phyloP scores from a whole-genome alignment of 345 rosid genomes.

The Eutrema heterophyllum region DNA sequence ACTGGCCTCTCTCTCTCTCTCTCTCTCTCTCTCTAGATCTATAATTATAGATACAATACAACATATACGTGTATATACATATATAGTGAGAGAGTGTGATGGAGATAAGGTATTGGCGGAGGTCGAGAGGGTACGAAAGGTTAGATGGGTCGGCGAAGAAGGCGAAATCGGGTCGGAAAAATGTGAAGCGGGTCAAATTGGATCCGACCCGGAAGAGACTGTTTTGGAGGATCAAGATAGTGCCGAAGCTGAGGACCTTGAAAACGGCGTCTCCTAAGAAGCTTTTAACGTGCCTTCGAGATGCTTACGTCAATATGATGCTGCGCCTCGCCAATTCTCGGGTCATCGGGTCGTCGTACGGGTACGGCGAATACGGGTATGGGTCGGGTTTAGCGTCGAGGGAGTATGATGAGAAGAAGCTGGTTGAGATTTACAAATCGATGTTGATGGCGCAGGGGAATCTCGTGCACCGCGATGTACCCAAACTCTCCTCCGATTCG shows the following conservation, averaged over 20 bases:
- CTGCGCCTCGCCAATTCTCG: conserved; percentile 44
- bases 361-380: conserved; percentile 24
- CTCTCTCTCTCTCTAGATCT: neutral
- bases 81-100: neutral
- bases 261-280: conserved; percentile 43
- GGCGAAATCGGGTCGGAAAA: neutral
- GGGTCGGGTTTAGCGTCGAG: conserved; percentile 32
- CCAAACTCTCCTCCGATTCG: conserved; percentile 22
- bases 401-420: conserved; percentile 52
- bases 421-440: conserved; percentile 66
- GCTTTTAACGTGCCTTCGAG: conserved; percentile 52
- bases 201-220: conserved; percentile 31
- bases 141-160: conserved; percentile 30
- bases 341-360: conserved; percentile 29
- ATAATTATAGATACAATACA: neutral
- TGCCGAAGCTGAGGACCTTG: conserved; percentile 43
- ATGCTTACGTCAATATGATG: conserved; percentile 75
- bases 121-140: conserved; percentile 44
- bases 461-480: conserved; percentile 38
- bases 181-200: conserved; percentile 23
- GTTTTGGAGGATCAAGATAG: conserved; percentile 49
- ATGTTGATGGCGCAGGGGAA: conserved; percentile 45
- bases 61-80: neutral
- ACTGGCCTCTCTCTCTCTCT: neutral
- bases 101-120: conserved; percentile 40